These are phyloP conservation scores for Ophioceras dolichostomum DNA, from an alignment of 2,329 filamentous ascomycete species.

Conservation along the genomic window DNA sequence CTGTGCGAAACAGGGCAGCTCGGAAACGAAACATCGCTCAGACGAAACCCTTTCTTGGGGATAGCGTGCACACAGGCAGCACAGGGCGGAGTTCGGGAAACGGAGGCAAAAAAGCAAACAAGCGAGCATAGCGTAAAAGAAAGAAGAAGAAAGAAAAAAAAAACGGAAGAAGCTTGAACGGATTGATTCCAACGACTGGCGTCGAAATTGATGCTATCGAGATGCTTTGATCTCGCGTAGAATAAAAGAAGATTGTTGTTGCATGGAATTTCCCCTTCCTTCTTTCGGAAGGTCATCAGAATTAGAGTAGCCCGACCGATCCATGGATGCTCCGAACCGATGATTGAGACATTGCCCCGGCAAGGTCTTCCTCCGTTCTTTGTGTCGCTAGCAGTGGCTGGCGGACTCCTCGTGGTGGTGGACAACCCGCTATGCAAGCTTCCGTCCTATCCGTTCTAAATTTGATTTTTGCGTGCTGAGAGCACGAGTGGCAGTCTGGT, in stretches of 20 bases:
- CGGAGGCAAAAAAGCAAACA: neutral
- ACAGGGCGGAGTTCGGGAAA: neutral
- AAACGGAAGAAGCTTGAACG: neutral
- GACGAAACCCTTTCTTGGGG: neutral
- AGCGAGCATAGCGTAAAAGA: neutral
- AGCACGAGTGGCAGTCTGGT: too few relatives aligned
- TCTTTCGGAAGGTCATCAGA: neutral
- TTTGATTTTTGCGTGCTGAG: too few relatives aligned
- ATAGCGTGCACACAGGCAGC: neutral
- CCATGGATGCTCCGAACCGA: neutral
- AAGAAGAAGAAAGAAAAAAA: neutral
- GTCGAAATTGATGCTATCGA: neutral
- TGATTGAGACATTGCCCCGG: neutral
- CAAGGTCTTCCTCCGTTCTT: too few relatives aligned
- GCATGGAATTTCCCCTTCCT: too few relatives aligned
- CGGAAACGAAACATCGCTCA: neutral
- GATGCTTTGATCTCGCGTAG: neutral
- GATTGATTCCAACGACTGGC: too few relatives aligned
- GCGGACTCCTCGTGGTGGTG: too few relatives aligned
- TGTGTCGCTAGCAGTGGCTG: too few relatives aligned
- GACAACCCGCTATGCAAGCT: neutral
- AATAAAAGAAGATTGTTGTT: too few relatives aligned
- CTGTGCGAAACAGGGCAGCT: neutral
- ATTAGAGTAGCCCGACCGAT: neutral
- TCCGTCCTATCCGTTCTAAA: neutral